These are phyloP conservation scores for Ophiocordyceps camponoti-rufipedis DNA, from an alignment of 2,329 filamentous ascomycete species.

Conservation along the genomic window DNA sequence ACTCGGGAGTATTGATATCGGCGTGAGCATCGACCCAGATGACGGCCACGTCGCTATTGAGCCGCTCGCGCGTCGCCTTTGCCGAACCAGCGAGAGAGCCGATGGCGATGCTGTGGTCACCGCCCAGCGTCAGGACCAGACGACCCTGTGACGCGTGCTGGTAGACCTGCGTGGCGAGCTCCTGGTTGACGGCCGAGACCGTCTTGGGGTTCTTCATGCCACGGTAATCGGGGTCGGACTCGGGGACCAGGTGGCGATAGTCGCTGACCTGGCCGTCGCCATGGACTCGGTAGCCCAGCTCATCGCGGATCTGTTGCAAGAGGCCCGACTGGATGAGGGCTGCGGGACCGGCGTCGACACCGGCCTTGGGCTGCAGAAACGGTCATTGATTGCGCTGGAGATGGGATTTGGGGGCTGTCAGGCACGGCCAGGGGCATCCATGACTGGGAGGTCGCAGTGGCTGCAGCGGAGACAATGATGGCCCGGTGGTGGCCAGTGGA, in stretches of 20 bases:
- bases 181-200: slow-evolving; percentile 68
- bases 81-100: slow-evolving; percentile 80
- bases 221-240: slow-evolving; percentile 59
- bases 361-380: slow-evolving; percentile 54
- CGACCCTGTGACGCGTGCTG: slow-evolving; percentile 66
- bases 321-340: slow-evolving; percentile 81
- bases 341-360: slow-evolving; percentile 78
- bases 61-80: slow-evolving; percentile 67
- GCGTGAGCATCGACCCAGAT: slow-evolving; percentile 98
- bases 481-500: no score
- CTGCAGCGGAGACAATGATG: no score
- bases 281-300: slow-evolving; percentile 76
- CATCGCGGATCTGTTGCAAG: slow-evolving; percentile 62
- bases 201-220: slow-evolving; percentile 87
- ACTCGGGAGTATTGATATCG: slow-evolving; percentile 94
- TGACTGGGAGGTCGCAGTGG: not conserved
- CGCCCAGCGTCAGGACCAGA: slow-evolving; percentile 81
- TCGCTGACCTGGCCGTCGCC: slow-evolving; percentile 69
- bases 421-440: not conserved
- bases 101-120: slow-evolving; percentile 93
- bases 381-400: not conserved
- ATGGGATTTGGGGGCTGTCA: not conserved
- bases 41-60: slow-evolving; percentile 71
- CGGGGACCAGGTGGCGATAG: slow-evolving; percentile 59
- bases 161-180: slow-evolving; percentile 73